Evolutionary conservation across 1,284 basidiomycete species (phyloP), one percentile per base, ranked within the genome.

Genomic region (Anthracocystis panici-leucophaei): DNA sequence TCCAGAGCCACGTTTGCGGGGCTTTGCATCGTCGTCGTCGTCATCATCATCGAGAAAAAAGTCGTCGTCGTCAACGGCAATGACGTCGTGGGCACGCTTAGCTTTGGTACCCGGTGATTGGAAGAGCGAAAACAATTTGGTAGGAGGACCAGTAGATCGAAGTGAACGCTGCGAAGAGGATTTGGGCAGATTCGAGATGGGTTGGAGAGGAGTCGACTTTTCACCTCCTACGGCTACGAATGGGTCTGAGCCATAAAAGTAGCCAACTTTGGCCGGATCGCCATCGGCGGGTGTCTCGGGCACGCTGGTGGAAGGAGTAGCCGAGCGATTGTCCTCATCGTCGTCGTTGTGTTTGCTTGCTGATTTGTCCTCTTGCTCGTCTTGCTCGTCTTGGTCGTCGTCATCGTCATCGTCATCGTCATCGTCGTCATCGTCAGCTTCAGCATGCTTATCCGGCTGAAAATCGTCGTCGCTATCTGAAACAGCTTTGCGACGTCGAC

Each of bases 241-340:
- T 16, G 73, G 73, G 4, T 68, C 60, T 0, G 67, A 65, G 23
- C 73, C 73, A 27, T 40, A 65, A 20, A 61, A 53, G 51, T 65
- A 71, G 54, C 71, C 71, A 18, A 20, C 9, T 5, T 14, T 20
- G 25, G 45, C 31, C 2, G 55, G n/a, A 31, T 59, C 55, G 12
- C 21, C 31, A n/a, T 69, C 62, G 18, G 59, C 72, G 7, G 72
- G 72, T 5, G 72, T 75, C 16, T 70, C 66, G 18, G 66, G 66
- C 33, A 65, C 41, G 53, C 65, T 66, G 48, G 59, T 63, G 1
- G 58, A 59, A 0, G 63, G 63, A 1, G 63, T 62, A 3, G 50
- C 49, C 10, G 63, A 62, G 11, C 58, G 35, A 12, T 14, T 42
- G 0, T 55, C 58, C 18, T 52, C 56, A 27, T 69, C 66, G 10